Evolutionary conservation across 2,329 filamentous ascomycete genomes (phyloP).

Genomic region (Aspergillus glaucus): DNA sequence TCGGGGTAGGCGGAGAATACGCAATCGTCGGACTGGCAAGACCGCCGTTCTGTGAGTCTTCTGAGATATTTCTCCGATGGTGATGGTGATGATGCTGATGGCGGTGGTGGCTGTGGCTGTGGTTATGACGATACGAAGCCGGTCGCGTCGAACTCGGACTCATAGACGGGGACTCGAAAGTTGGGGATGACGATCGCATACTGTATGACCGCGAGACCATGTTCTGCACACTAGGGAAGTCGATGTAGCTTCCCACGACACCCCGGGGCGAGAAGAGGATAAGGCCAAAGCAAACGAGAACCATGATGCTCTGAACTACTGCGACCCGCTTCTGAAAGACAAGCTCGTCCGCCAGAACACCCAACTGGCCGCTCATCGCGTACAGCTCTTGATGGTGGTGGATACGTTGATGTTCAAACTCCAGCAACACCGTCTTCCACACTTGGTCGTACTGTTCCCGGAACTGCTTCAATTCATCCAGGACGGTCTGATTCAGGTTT

Average conservation of each 20-base stretch:
- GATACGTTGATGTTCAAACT: conserved; percentile 81
- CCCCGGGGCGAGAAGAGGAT: conserved; percentile 64
- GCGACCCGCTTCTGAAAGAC: conserved; percentile 80
- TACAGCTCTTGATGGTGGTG: conserved; percentile 76
- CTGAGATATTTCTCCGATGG: conserved; percentile 28
- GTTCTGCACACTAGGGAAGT: conserved; percentile 41
- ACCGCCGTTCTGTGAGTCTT: conserved; percentile 25
- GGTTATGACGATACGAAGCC: conserved; percentile 21
- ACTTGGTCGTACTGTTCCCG: conserved; percentile 88
- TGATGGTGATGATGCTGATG: conserved; percentile 14
- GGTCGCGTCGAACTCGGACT: conserved; percentile 34
- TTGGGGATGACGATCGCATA: conserved; percentile 31
- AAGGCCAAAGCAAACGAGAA: conserved; percentile 78
- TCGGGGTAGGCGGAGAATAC: conserved; percentile 36
- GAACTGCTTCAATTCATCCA: conserved; percentile 70
- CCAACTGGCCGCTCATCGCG: conserved; percentile 72
- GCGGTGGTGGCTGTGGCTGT: conserved; percentile 14
- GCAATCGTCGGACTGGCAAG: conserved; percentile 26
- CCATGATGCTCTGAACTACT: conserved; percentile 80
- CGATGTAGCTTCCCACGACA: conserved; percentile 38
- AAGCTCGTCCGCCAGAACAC: conserved; percentile 88
- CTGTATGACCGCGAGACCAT: conserved; percentile 42
- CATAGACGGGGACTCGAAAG: conserved; percentile 28
- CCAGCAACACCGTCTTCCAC: conserved; percentile 91
- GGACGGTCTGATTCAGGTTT: conserved; percentile 78